A percentile compares a stretch with the other conserved stretches of the same genome.
These are phyloP conservation scores for Waltergamsia citrina DNA, from an alignment of 2,329 filamentous ascomycete genomes.

Conservation along the genomic window DNA sequence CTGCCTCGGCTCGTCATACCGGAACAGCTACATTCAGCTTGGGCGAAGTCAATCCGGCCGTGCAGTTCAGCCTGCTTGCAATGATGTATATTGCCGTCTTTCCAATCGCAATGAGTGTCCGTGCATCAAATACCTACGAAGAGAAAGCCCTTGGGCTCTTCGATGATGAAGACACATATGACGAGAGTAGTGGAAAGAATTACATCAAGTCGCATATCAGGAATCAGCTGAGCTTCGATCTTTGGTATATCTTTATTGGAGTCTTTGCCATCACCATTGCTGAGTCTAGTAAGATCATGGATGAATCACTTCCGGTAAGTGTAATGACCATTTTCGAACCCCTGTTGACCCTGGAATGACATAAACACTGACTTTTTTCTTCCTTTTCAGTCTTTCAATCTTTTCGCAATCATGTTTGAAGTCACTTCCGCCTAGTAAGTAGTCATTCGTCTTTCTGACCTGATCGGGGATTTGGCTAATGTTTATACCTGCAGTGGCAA, in stretches of 20 bases:
- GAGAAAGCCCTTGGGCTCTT: slow-evolving; percentile 53
- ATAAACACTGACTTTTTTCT: too few relatives aligned
- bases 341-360: not conserved
- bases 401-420: slow-evolving; percentile 7
- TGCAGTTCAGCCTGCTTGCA: slow-evolving; percentile 48
- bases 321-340: not conserved
- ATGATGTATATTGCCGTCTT: slow-evolving; percentile 61
- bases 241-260: slow-evolving; percentile 30
- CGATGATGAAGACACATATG: slow-evolving; percentile 16
- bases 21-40: slow-evolving; percentile 41
- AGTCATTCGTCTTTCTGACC: not conserved
- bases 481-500: slow-evolving; percentile 15
- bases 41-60: slow-evolving; percentile 37
- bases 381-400: slow-evolving; percentile 4
- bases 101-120: slow-evolving; percentile 51
- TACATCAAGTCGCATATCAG: slow-evolving; percentile 23
- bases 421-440: slow-evolving; percentile 7
- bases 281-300: slow-evolving; percentile 5
- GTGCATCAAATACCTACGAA: slow-evolving; percentile 52
- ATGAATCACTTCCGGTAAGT: slow-evolving; percentile 4
- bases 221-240: slow-evolving; percentile 28
- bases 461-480: not conserved
- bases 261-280: slow-evolving; percentile 23
- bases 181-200: slow-evolving; percentile 3
- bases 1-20: slow-evolving; percentile 35